A percentile compares a stretch with the other conserved stretches of the same genome.
phyloP scores from a whole-genome alignment of 306 rosid species.

The Rosa persica region DNA sequence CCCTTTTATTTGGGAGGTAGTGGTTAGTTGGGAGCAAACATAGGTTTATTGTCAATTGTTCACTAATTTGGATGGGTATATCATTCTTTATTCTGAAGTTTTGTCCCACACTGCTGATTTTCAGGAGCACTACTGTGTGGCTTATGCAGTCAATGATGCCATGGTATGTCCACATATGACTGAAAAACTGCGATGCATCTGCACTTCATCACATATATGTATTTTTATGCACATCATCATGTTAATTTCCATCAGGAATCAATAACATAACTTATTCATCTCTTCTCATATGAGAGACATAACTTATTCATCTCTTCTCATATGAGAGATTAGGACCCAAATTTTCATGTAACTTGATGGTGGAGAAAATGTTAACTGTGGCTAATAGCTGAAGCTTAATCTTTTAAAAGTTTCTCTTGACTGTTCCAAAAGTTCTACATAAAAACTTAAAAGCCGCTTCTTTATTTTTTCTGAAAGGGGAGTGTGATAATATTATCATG shows the following conservation, averaged over 20 bases:
- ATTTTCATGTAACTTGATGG: neutral
- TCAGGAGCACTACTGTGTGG: conserved; percentile 99
- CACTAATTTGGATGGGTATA: neutral
- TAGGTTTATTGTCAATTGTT: neutral
- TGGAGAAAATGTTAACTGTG: no score
- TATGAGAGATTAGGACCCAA: neutral
- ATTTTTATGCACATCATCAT: neutral
- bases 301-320: neutral
- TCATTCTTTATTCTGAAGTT: conserved; percentile 24
- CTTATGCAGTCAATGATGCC: conserved; percentile 84
- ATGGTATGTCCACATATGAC: conserved; percentile 49
- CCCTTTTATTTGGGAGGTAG: neutral
- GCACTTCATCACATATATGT: neutral
- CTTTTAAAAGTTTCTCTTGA: neutral
- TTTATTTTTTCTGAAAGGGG: neutral
- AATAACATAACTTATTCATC: neutral
- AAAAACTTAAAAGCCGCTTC: neutral
- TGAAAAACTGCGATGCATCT: neutral
- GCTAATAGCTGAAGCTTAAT: neutral
- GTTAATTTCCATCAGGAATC: neutral
- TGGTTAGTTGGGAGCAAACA: neutral
- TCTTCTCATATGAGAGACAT: neutral
- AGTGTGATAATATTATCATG: neutral
- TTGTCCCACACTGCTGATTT: conserved; percentile 36
- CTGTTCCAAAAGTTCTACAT: neutral